Conservation (phyloP, 1,284 basidiomycete species). For the Puccinia horiana region DNA sequence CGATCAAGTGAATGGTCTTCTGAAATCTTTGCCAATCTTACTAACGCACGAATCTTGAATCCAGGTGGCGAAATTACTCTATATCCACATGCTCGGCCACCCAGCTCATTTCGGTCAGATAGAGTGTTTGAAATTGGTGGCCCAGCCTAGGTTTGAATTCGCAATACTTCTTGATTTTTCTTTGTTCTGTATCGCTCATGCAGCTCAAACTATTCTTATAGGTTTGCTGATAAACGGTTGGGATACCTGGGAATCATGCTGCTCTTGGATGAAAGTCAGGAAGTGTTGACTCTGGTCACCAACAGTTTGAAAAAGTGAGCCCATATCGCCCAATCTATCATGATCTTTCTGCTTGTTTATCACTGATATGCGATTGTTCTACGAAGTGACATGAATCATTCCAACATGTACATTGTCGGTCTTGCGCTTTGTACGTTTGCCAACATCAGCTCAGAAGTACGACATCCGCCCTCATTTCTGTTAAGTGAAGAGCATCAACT, state of each 20-base stretch:
- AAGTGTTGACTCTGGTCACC: constrained; percentile 94
- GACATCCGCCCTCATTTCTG: constrained; percentile 55
- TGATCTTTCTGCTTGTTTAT: not conserved
- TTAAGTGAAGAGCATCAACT: not conserved
- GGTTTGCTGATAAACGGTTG: constrained; percentile 90
- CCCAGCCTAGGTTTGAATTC: constrained; percentile 71
- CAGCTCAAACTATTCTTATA: constrained; percentile 13
- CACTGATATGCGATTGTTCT: not conserved
- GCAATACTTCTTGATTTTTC: not conserved
- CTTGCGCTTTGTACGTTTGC: constrained; percentile 97
- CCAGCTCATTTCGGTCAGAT: constrained; percentile 99
- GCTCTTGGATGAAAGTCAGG: constrained; percentile 93
- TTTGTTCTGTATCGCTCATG: not conserved
- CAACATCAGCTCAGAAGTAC: constrained; percentile 88
- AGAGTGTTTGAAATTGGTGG: constrained; percentile 97
- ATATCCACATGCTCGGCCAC: constrained; percentile 99
- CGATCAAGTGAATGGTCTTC: not conserved
- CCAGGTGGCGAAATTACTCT: constrained; percentile 96
- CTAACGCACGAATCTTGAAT: constrained; percentile 68
- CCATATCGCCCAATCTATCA: constrained; percentile 5
- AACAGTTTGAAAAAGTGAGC: constrained; percentile 97
- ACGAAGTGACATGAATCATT: constrained; percentile 95
- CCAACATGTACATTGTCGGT: constrained; percentile 98
- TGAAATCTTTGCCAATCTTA: not conserved
- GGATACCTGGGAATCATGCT: constrained; percentile 99